Percentiles rank a stretch among this genome's conserved stretches.
Conservation (phyloP, 805 yeast species). For the Cyberlindnera nakhonratchasimensis region DNA sequence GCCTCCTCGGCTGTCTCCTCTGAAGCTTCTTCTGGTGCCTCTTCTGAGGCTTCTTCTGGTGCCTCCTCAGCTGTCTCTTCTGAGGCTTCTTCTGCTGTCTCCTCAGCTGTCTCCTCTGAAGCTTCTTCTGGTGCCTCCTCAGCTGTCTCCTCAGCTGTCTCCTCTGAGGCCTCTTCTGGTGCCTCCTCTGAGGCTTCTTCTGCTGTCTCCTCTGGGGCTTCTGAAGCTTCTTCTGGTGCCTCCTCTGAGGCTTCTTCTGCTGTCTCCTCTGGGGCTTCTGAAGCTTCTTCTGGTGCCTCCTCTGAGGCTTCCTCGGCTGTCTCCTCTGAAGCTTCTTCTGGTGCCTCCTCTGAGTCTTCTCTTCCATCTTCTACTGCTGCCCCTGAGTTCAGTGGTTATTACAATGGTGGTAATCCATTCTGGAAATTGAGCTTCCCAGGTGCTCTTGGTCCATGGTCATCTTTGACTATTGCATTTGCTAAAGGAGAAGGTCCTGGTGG, state of each 20-base stretch:
- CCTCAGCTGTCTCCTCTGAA: not conserved
- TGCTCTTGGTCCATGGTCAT: slow-evolving; percentile 23
- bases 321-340: not conserved
- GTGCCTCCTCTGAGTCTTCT: slow-evolving; percentile 1
- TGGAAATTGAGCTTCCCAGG: slow-evolving; percentile 22
- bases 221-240: slow-evolving; percentile 23
- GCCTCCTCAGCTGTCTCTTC: too few species aligned
- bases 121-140: not conserved
- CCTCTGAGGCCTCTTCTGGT: slow-evolving; percentile 1
- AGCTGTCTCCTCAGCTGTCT: not conserved
- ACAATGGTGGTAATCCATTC: slow-evolving; percentile 12
- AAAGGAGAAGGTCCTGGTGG: slow-evolving; percentile 5
- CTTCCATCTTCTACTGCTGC: slow-evolving; percentile 1
- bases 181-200: slow-evolving; percentile 5
- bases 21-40: too few species aligned
- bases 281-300: not conserved
- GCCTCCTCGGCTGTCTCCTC: too few species aligned
- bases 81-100: not conserved
- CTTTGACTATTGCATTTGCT: slow-evolving; percentile 8
- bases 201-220: not conserved
- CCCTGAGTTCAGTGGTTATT: slow-evolving; percentile 8
- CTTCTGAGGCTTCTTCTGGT: too few species aligned
- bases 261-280: not conserved
- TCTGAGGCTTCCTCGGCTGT: not conserved
- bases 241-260: slow-evolving; percentile 10